Percentiles rank a stretch among this genome's conserved stretches.
phyloP scores from a whole-genome alignment of 768 basidiomycete genomes.

The Phallus indusiatus region DNA sequence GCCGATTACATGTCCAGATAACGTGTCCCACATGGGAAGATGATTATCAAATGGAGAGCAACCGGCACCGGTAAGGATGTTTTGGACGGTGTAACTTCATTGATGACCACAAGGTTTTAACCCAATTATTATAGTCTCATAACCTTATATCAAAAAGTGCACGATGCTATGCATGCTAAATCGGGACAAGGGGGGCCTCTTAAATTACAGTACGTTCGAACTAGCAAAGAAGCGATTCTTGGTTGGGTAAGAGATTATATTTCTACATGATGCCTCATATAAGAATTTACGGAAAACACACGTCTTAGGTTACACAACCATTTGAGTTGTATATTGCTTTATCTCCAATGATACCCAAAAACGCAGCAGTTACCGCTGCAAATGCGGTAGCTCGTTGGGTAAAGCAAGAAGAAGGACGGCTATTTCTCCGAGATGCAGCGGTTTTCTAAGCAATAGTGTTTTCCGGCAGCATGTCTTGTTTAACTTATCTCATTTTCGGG shows the following conservation, averaged over 20 bases:
- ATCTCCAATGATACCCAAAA: constrained; percentile 80
- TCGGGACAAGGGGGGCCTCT: constrained; percentile 73
- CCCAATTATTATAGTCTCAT: constrained; percentile 44
- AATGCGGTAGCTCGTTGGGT: constrained; percentile 89
- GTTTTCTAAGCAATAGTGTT: constrained; percentile 45
- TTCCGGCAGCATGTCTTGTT: not conserved
- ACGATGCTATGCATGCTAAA: constrained; percentile 85
- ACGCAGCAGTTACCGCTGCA: constrained; percentile 77
- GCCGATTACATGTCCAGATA: constrained; percentile 78
- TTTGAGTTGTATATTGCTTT: constrained; percentile 87
- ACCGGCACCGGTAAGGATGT: constrained; percentile 45
- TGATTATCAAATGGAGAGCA: constrained; percentile 58
- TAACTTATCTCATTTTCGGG: not conserved
- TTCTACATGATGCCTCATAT: not conserved
- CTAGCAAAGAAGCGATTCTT: constrained; percentile 80
- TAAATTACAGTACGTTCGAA: constrained; percentile 81
- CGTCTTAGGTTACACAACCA: constrained; percentile 72
- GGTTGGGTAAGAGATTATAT: constrained; percentile 68
- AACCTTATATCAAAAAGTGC: constrained; percentile 79
- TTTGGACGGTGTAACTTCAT: not conserved
- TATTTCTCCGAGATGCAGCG: constrained; percentile 86
- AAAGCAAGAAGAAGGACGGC: constrained; percentile 68
- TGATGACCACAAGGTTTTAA: not conserved
- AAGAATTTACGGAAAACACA: not conserved
- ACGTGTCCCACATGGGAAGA: constrained; percentile 82